Base-by-base conservation (phyloP, 306 rosid species). In the Acacia crassicarpa region DNA sequence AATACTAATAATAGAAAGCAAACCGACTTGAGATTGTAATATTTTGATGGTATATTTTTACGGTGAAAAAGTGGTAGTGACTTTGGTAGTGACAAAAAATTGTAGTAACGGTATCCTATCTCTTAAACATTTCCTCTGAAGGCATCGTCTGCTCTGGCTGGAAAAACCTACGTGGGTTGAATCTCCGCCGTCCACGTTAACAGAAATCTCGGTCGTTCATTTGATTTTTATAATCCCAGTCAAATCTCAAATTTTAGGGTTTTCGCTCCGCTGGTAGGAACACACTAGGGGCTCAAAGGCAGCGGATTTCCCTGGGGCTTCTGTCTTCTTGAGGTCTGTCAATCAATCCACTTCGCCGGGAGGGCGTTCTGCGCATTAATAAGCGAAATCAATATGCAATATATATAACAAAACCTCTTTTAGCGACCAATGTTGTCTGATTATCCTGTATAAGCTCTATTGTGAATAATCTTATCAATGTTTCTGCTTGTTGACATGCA, bases 241-340 rank as follows among this genome's bases (percentile, higher is more conserved):
- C 8, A 27, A n/a, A 10, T 17, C 2, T 0, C 48, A 7, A 41
- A 17, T 69, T 70, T 72, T 84, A 76, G 84, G 84, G 79, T 76
- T 71, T 62, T 71, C 66, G 3, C 53, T 10, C 13, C 9, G 8
- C 71, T 78, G 51, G 12, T 53, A 25, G 17, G 44, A 48, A 9
- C 65, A 6, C 25, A 2, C 11, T 17, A 17, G 22, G 2, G 63
- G n/a, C 46, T 49, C 56, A 22, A 22, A 27, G 25, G 79, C 81
- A 54, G 81, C 71, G 45, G 75, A 70, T 70, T 65, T 70, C 22
- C 51, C 13, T n/a, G 65, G 8, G 12, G 63, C 78, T 49, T 30
- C 6, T 78, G 8, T 59, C 78, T 71, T 77, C 84, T 15, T 59
- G 66, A 19, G 83, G 51, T 49, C 66, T 23, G 66, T 59, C 15